Evolutionary conservation across 768 basidiomycete genomes (phyloP).

Genomic region (Serendipita sp.): DNA sequence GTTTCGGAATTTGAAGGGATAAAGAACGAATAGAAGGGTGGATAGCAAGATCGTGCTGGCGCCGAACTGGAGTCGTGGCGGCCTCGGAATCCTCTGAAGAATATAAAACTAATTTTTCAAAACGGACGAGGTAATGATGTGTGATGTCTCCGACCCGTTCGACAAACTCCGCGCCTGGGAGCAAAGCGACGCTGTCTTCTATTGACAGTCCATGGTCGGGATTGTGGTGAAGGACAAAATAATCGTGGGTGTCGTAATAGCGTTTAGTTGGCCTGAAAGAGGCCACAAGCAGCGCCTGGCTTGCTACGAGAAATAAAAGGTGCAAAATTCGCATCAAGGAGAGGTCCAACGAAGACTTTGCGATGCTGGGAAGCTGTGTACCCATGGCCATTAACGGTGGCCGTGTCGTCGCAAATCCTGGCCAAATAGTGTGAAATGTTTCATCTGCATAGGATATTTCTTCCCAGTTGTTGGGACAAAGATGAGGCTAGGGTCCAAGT

Average conservation of each 20-base stretch:
- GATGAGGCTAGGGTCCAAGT: too few relatives aligned
- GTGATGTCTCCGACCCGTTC: constrained; percentile 31
- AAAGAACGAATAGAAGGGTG: constrained; percentile 10
- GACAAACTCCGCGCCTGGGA: constrained; percentile 26
- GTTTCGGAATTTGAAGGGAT: constrained; percentile 10
- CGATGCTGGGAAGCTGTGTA: background rate
- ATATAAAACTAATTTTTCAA: constrained; percentile 4
- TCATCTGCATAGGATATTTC: too few relatives aligned
- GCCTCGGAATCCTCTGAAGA: background rate
- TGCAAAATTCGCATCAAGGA: background rate
- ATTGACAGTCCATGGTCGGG: constrained; percentile 13
- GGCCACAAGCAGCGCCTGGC: constrained; percentile 1
- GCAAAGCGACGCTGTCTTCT: constrained; percentile 15
- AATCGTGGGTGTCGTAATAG: constrained; percentile 27
- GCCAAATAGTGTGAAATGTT: too few relatives aligned
- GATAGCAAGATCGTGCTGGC: background rate
- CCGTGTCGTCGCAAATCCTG: too few relatives aligned
- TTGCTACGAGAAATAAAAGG: background rate
- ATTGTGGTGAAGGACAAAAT: constrained; percentile 20
- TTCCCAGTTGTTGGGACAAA: too few relatives aligned
- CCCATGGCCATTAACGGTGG: too few relatives aligned
- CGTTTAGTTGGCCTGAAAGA: constrained; percentile 12
- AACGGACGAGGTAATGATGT: constrained; percentile 27
- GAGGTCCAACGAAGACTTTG: background rate
- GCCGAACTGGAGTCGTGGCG: background rate